Evolutionary conservation across 2,329 filamentous ascomycete species (phyloP), one percentile per base, ranked within the genome.

Genomic region (Plectosphaerella sp.): DNA sequence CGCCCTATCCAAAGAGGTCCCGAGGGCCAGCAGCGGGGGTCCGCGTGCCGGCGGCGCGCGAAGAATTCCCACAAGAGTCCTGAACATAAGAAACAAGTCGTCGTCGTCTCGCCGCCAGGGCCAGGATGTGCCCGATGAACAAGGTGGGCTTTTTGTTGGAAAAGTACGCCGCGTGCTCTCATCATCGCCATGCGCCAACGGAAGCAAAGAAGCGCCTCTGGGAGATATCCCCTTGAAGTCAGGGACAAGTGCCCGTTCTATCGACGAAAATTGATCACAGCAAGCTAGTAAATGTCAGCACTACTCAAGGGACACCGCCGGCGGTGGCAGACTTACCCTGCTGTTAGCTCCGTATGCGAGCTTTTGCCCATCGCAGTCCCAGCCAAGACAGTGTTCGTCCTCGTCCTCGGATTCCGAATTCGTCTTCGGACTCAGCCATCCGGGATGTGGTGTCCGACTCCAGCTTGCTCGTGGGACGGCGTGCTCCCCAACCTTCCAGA

Each of bases 261-360:
- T 67, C 67, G 68, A 60, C 74, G 69, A 55, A 79, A 79, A 59
- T 75, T 77, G 54, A 79, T 79, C 36, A 79, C 69, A 35, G 76
- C 76, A 58, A 79, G 72, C 76, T 76, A 12, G 51, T 24, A 5
- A 16, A 18, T 12, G 39, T 49, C 24, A 49, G 47, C 15, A 15
- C 16, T 39, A 10, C 16, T 15, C 25, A 35, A 15, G 3, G 7
- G 5, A 16, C 20, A 16, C 7, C 59, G 25, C 50, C 15, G 15
- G 14, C 33, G 35, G 20, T 36, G 18, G 6, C 51, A 12, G 16
- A 76, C 82, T 65, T 74, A 86, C 82, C 62, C 78, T 71, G 59
- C 77, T 85, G 59, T 84, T 85, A 6, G 80, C 77, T 15, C 82
- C 83, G 62, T 85, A 86, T 0, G 83, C 83, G 52, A 87, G 69